Evolutionary conservation across 768 basidiomycete species (phyloP).

Genomic region (Russula sp.): DNA sequence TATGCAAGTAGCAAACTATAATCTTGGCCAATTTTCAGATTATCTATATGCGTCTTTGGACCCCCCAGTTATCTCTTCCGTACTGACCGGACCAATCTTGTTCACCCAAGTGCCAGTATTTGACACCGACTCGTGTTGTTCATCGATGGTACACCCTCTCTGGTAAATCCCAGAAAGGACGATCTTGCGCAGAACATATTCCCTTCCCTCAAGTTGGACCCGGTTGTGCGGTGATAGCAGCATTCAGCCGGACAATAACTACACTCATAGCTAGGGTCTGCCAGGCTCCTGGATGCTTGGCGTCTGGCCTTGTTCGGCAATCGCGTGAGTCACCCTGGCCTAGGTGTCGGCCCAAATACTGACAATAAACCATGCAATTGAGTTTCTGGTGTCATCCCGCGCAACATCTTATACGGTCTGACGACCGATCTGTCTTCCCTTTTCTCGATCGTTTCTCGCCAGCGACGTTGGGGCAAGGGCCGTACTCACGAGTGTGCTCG

Average conservation of each 20-base stretch:
- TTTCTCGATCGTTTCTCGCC: constrained; percentile 40
- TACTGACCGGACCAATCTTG: constrained; percentile 70
- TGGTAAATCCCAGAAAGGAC: constrained; percentile 38
- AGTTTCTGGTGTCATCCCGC: constrained; percentile 27
- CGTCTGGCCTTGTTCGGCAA: constrained; percentile 59
- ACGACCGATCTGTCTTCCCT: constrained; percentile 43
- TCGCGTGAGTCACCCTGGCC: constrained; percentile 33
- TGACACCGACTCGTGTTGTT: constrained; percentile 54
- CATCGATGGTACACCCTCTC: constrained; percentile 45
- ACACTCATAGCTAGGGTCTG: constrained; percentile 40
- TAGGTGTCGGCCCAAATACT: constrained; percentile 42
- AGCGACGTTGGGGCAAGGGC: constrained; percentile 28
- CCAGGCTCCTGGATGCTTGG: constrained; percentile 69
- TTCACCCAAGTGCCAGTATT: constrained; percentile 67
- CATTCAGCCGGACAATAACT: constrained; percentile 37
- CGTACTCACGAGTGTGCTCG: constrained; percentile 48
- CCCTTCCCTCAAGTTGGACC: constrained; percentile 48
- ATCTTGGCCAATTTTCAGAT: neutral
- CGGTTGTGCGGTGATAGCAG: constrained; percentile 28
- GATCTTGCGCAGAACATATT: constrained; percentile 44
- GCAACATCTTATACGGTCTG: constrained; percentile 59
- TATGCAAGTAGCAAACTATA: too few species aligned
- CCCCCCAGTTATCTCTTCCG: constrained; percentile 52
- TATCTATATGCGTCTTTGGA: constrained; percentile 20
- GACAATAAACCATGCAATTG: constrained; percentile 27